A percentile compares a stretch with the other conserved stretches of the same genome.
Conservation (phyloP, 2,329 filamentous ascomycete species). For the Exophiala spinifera region DNA sequence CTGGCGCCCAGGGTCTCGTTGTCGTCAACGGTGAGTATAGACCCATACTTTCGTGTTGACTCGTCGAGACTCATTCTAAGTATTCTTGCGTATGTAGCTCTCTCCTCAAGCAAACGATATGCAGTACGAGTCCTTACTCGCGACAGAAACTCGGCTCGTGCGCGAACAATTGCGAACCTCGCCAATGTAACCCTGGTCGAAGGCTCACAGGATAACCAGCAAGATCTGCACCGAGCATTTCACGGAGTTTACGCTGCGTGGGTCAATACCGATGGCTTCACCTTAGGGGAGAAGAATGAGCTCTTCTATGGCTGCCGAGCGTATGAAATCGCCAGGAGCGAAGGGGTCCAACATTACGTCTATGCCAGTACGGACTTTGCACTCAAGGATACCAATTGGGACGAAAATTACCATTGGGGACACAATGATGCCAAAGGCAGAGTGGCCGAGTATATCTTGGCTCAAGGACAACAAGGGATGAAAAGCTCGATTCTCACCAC, state of each 20-base stretch:
- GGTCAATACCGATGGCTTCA: constrained; percentile 54
- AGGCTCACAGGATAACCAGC: constrained; percentile 48
- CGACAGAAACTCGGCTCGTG: constrained; percentile 40
- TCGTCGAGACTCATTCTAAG: neutral
- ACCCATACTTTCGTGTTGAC: constrained; percentile 41
- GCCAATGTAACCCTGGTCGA: constrained; percentile 46
- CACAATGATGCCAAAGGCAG: constrained; percentile 50
- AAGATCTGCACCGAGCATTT: constrained; percentile 44
- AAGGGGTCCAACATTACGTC: constrained; percentile 40
- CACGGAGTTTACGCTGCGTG: constrained; percentile 47
- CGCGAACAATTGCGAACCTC: constrained; percentile 43
- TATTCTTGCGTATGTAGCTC: neutral
- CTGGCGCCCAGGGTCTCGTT: constrained; percentile 51
- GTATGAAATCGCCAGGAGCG: constrained; percentile 36
- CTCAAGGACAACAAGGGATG: constrained; percentile 6
- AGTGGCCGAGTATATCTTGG: constrained; percentile 6
- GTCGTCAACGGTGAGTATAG: constrained; percentile 39
- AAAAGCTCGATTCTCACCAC: constrained; percentile 6
- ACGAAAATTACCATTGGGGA: constrained; percentile 44
- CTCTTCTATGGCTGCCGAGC: constrained; percentile 42
- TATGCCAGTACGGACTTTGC: constrained; percentile 51
- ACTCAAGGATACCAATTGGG: constrained; percentile 47
- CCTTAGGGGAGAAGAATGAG: constrained; percentile 51
- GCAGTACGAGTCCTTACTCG: constrained; percentile 48
- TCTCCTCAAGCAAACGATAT: constrained; percentile 5